These are phyloP conservation scores for Teunomyces gatunensis DNA, from an alignment of 805 yeast genomes.

Conservation along the genomic window DNA sequence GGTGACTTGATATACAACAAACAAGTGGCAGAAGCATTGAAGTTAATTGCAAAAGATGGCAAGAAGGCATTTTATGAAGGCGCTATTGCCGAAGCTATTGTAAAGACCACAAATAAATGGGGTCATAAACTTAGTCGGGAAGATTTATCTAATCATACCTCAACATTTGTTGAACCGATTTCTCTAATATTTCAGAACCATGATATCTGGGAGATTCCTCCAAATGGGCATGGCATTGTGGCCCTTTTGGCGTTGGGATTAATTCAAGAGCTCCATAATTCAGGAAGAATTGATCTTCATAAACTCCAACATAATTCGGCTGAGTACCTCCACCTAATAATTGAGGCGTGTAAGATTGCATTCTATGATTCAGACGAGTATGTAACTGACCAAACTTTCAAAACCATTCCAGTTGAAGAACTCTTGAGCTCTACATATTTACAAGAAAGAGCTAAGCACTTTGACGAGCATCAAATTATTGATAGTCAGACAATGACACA, in stretches of 20 bases:
- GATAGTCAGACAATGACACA: constrained; percentile 42
- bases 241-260: constrained; percentile 71
- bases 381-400: constrained; percentile 59
- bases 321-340: constrained; percentile 66
- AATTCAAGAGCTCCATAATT: constrained; percentile 51
- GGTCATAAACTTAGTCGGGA: constrained; percentile 56
- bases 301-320: constrained; percentile 60
- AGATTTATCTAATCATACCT: constrained; percentile 57
- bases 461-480: constrained; percentile 38
- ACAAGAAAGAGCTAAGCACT: constrained; percentile 46
- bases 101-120: constrained; percentile 46
- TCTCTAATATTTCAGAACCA: constrained; percentile 48
- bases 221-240: constrained; percentile 79
- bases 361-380: constrained; percentile 75
- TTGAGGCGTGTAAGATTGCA: constrained; percentile 68
- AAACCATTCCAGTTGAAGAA: constrained; percentile 34
- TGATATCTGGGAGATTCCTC: constrained; percentile 78
- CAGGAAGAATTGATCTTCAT: constrained; percentile 41
- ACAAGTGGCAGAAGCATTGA: constrained; percentile 52
- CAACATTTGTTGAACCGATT: constrained; percentile 67
- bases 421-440: constrained; percentile 52
- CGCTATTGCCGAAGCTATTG: constrained; percentile 62
- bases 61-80: constrained; percentile 70
- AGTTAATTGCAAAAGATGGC: constrained; percentile 53
- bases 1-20: constrained; percentile 59